A percentile compares a stretch with the other conserved stretches of the same genome.
Conservation (phyloP, 1,139 yeast species). For the Candida buenavistaensis region DNA sequence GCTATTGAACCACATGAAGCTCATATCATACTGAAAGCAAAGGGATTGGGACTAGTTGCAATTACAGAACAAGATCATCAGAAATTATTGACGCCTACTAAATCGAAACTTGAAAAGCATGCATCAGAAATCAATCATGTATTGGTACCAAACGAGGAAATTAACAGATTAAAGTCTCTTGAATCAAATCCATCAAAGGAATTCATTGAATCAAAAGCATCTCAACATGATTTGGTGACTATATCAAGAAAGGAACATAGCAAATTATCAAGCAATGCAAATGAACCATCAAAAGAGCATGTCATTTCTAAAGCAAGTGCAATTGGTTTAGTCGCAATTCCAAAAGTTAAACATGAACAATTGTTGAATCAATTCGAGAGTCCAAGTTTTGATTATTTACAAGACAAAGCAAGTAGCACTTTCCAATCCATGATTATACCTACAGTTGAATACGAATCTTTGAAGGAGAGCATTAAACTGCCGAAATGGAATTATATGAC, state of each 20-base stretch:
- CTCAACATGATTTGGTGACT: conserved; percentile 21
- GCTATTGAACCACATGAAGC: conserved; percentile 19
- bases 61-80: conserved; percentile 19
- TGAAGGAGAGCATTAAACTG: conserved; percentile 13
- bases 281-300: conserved; percentile 30
- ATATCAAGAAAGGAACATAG: conserved; percentile 28
- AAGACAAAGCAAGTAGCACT: conserved; percentile 25
- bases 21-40: conserved; percentile 16
- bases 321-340: conserved; percentile 26
- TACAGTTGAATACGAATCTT: conserved; percentile 19
- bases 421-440: conserved; percentile 24
- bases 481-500: conserved; percentile 31
- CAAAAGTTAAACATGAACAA: conserved; percentile 21
- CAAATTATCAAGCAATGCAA: conserved; percentile 23
- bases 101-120: conserved; percentile 21
- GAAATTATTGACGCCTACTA: conserved; percentile 21
- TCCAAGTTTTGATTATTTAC: conserved; percentile 32
- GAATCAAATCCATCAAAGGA: conserved; percentile 11
- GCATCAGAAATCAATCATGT: conserved; percentile 16
- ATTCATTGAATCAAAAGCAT: conserved; percentile 16
- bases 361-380: conserved; percentile 17
- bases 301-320: conserved; percentile 22
- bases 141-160: conserved; percentile 15
- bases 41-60: conserved; percentile 16
- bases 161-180: conserved; percentile 15